Percentiles rank a stretch among this genome's conserved stretches.
phyloP scores from a whole-genome alignment of 1,284 basidiomycete species.

The Sanghuangporus sanghuang region DNA sequence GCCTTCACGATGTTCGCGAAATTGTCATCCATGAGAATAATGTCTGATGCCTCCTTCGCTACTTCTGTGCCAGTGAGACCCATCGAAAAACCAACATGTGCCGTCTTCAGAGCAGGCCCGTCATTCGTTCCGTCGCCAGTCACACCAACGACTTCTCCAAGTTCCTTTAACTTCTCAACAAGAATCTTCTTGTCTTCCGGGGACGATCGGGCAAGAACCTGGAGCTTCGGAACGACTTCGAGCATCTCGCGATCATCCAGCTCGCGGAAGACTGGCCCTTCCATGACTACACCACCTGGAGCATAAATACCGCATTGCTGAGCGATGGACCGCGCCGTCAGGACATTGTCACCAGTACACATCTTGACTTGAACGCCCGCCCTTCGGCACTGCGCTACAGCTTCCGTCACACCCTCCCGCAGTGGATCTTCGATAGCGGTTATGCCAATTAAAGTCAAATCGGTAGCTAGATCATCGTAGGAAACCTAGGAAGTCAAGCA shows the following conservation, averaged over 20 bases:
- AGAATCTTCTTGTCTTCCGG: slow-evolving; percentile 96
- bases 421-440: slow-evolving; percentile 96
- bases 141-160: slow-evolving; percentile 94
- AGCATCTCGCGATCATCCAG: slow-evolving; percentile 51
- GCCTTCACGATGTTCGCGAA: slow-evolving; percentile 96
- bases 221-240: slow-evolving; percentile 63
- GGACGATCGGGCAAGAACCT: slow-evolving; percentile 87
- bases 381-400: slow-evolving; percentile 79
- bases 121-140: slow-evolving; percentile 99
- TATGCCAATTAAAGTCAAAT: slow-evolving; percentile 84
- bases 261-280: slow-evolving; percentile 78
- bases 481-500: slow-evolving; percentile 42
- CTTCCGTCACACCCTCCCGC: slow-evolving; percentile 82
- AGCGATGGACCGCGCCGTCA: slow-evolving; percentile 92
- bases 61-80: slow-evolving; percentile 98
- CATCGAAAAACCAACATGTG: slow-evolving; percentile 95
- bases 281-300: slow-evolving; percentile 92
- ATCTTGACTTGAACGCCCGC: slow-evolving; percentile 96
- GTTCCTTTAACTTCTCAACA: slow-evolving; percentile 81
- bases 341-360: slow-evolving; percentile 97
- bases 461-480: slow-evolving; percentile 64
- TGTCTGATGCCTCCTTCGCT: slow-evolving; percentile 97
- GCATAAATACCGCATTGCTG: slow-evolving; percentile 93
- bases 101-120: slow-evolving; percentile 92
- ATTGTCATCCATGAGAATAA: slow-evolving; percentile 98